Conservation (phyloP, 331 rosid species). For the Spiraea crenata region DNA sequence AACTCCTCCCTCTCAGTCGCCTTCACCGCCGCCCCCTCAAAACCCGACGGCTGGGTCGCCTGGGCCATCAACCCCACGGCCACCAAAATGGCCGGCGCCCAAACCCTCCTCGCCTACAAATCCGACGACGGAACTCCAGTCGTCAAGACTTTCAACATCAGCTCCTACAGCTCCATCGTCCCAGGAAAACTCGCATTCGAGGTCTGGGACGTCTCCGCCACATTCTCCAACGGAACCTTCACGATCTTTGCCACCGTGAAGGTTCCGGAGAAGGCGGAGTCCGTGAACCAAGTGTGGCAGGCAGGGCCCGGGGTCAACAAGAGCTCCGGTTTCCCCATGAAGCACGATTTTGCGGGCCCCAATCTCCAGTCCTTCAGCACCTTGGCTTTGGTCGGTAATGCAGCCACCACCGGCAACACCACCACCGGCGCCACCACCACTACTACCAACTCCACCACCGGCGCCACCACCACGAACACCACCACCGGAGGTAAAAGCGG, state of each 20-base stretch:
- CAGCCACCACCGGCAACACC: background rate
- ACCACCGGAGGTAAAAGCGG: background rate
- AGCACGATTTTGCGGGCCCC: background rate
- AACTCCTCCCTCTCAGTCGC: constrained; percentile 65
- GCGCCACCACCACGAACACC: background rate
- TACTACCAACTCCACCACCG: background rate
- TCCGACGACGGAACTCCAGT: background rate
- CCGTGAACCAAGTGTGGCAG: constrained; percentile 35
- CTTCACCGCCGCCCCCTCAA: constrained; percentile 47
- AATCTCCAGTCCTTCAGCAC: constrained; percentile 5
- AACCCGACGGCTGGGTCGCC: constrained; percentile 52
- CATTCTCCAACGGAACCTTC: background rate
- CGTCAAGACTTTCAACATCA: constrained; percentile 10
- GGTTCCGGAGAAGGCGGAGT: constrained; percentile 5
- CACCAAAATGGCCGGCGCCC: constrained; percentile 65
- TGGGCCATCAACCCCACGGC: constrained; percentile 73
- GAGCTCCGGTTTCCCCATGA: background rate
- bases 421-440: background rate
- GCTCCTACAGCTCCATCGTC: background rate
- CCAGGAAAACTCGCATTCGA: constrained; percentile 28
- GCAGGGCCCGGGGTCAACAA: constrained; percentile 25
- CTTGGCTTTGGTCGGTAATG: background rate
- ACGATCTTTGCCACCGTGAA: constrained; percentile 29
- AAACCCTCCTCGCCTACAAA: constrained; percentile 48
- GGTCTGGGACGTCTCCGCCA: constrained; percentile 23